Evolutionary conservation across 2,329 filamentous ascomycete genomes (phyloP).

Genomic region (Trichoderma atroviride): DNA sequence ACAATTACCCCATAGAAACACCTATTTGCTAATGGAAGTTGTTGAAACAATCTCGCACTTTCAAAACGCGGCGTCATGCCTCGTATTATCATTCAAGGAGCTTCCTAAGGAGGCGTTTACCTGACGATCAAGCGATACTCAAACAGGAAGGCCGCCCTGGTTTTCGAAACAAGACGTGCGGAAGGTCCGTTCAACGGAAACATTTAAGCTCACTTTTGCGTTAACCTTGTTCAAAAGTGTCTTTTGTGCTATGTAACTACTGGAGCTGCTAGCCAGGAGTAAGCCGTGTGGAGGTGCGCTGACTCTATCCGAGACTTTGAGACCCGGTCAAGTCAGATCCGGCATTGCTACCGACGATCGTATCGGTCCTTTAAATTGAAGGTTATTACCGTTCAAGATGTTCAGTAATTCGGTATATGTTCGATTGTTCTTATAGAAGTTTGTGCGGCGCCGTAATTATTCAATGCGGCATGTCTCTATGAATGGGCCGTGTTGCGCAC

Average conservation of each 20-base stretch:
- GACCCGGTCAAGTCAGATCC: neutral
- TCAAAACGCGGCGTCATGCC: neutral
- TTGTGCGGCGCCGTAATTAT: neutral
- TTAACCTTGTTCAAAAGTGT: neutral
- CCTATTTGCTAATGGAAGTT: neutral
- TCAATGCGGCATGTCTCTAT: neutral
- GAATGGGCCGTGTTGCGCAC: too few relatives aligned
- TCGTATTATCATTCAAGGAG: neutral
- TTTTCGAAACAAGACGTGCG: neutral
- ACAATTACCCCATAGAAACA: neutral
- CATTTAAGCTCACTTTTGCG: constrained; percentile 1
- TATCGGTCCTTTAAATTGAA: constrained; percentile 7
- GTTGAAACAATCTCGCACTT: neutral
- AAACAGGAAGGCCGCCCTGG: neutral
- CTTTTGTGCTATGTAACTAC: neutral
- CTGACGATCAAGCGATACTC: constrained; percentile 1
- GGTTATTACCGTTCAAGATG: neutral
- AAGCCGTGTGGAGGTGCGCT: neutral
- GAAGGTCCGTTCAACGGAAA: neutral
- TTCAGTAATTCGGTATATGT: neutral
- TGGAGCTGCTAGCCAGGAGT: neutral
- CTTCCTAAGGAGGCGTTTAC: neutral
- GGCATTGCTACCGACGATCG: neutral
- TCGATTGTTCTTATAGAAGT: neutral
- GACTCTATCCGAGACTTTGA: neutral